Conservation (phyloP, 805 yeast genomes). For the Nadsonia fulvescens region DNA sequence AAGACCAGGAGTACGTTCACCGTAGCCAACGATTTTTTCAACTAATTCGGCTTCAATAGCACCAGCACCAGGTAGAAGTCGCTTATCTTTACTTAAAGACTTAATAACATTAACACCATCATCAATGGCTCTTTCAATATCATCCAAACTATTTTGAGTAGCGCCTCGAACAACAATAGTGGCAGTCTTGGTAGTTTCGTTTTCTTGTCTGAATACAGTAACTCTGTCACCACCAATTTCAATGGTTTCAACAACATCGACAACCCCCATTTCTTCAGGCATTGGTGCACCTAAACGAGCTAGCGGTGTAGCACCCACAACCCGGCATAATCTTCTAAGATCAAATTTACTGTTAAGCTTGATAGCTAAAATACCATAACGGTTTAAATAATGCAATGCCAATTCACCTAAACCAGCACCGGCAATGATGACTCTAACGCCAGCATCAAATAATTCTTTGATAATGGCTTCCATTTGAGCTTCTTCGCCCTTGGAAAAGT, state of each 20-base stretch:
- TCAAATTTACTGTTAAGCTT: slow-evolving; percentile 90
- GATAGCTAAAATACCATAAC: slow-evolving; percentile 67
- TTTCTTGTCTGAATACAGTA: slow-evolving; percentile 70
- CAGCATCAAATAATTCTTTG: slow-evolving; percentile 70
- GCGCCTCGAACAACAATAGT: slow-evolving; percentile 94
- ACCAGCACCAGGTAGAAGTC: slow-evolving; percentile 90
- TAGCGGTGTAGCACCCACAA: slow-evolving; percentile 93
- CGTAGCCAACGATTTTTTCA: slow-evolving; percentile 58
- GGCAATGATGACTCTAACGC: slow-evolving; percentile 79
- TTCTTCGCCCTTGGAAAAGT: slow-evolving; percentile 92
- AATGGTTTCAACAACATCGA: slow-evolving; percentile 74
- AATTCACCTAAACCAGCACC: slow-evolving; percentile 88
- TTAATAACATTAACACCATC: slow-evolving; percentile 90
- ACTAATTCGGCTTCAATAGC: slow-evolving; percentile 83
- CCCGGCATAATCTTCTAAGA: slow-evolving; percentile 81
- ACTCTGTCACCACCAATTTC: slow-evolving; percentile 98
- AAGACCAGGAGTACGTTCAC: slow-evolving; percentile 87
- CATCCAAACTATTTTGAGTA: slow-evolving; percentile 82
- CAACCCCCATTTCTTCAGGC: slow-evolving; percentile 80
- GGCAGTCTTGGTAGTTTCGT: slow-evolving; percentile 57
- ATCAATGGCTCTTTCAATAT: slow-evolving; percentile 91
- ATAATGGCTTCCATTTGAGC: slow-evolving; percentile 74
- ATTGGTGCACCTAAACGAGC: slow-evolving; percentile 89
- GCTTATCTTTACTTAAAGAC: slow-evolving; percentile 66
- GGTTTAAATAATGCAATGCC: slow-evolving; percentile 81